Conservation (phyloP, 2,329 filamentous ascomycete genomes). For the Claviceps sp. region DNA sequence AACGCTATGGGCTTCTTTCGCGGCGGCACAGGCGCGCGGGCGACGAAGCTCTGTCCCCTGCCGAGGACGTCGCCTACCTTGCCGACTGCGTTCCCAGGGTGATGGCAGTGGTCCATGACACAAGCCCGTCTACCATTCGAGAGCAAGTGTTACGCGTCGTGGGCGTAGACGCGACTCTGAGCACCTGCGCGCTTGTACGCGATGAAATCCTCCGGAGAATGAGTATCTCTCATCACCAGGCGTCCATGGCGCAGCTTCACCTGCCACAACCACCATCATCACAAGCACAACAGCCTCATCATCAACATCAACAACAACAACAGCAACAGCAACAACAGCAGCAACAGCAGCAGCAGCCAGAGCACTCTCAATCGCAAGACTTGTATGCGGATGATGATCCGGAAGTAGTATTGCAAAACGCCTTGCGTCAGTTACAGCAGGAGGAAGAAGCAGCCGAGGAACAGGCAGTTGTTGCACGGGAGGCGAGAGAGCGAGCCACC, state of each 20-base stretch:
- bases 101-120: slow-evolving; percentile 44
- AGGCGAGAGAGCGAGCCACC: slow-evolving; percentile 33
- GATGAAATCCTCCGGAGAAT: slow-evolving; percentile 39
- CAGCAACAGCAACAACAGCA: not conserved
- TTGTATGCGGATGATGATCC: slow-evolving; percentile 40
- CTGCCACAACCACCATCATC: not conserved
- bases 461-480: slow-evolving; percentile 39
- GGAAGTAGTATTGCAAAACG: slow-evolving; percentile 45
- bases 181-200: slow-evolving; percentile 41
- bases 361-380: not conserved
- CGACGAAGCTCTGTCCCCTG: slow-evolving; percentile 31
- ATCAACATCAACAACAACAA: slow-evolving; percentile 5
- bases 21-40: slow-evolving; percentile 41
- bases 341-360: not conserved
- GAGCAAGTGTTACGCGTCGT: slow-evolving; percentile 42
- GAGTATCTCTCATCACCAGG: slow-evolving; percentile 11
- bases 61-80: slow-evolving; percentile 45
- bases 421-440: slow-evolving; percentile 43
- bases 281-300: slow-evolving; percentile 10
- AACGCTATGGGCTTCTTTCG: slow-evolving; percentile 45
- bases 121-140: slow-evolving; percentile 44
- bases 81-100: slow-evolving; percentile 46
- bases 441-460: slow-evolving; percentile 46
- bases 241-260: slow-evolving; percentile 9
- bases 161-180: slow-evolving; percentile 39